These are phyloP conservation scores for Aspergillus udagawae DNA, from an alignment of 2,329 filamentous ascomycete genomes.

Conservation along the genomic window DNA sequence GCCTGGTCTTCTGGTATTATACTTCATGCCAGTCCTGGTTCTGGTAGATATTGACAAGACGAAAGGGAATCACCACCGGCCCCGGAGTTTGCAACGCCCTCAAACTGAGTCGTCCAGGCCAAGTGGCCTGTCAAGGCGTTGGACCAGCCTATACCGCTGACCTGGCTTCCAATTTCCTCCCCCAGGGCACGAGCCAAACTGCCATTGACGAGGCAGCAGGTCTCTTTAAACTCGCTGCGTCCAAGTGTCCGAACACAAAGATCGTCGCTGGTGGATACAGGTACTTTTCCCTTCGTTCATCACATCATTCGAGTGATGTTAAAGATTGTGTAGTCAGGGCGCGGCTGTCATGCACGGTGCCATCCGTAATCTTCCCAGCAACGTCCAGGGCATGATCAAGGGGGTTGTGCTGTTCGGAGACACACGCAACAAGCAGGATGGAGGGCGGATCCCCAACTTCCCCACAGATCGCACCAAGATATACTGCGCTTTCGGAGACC, in stretches of 20 bases:
- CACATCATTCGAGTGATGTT: not conserved
- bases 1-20: conserved; percentile 44
- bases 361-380: conserved; percentile 30
- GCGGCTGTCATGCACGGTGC: conserved; percentile 42
- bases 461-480: conserved; percentile 16
- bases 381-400: conserved; percentile 26
- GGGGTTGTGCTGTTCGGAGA: conserved; percentile 42
- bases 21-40: not conserved
- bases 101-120: not conserved
- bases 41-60: not conserved
- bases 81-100: conserved; percentile 4
- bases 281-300: not conserved
- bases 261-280: conserved; percentile 14
- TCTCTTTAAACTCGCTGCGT: conserved; percentile 7
- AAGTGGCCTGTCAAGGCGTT: conserved; percentile 13
- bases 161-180: conserved; percentile 8
- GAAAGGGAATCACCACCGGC: conserved; percentile 5
- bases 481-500: conserved; percentile 14
- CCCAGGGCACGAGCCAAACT: conserved; percentile 4
- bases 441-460: conserved; percentile 14
- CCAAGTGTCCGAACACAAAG: conserved; percentile 10
- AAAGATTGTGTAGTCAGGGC: conserved; percentile 29
- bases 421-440: conserved; percentile 18
- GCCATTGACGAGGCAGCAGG: conserved; percentile 9
- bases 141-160: conserved; percentile 10